Percentiles rank a stretch among this genome's conserved stretches.
phyloP scores from a whole-genome alignment of 768 basidiomycete species.

The Tylopilus rubrobrunneus region DNA sequence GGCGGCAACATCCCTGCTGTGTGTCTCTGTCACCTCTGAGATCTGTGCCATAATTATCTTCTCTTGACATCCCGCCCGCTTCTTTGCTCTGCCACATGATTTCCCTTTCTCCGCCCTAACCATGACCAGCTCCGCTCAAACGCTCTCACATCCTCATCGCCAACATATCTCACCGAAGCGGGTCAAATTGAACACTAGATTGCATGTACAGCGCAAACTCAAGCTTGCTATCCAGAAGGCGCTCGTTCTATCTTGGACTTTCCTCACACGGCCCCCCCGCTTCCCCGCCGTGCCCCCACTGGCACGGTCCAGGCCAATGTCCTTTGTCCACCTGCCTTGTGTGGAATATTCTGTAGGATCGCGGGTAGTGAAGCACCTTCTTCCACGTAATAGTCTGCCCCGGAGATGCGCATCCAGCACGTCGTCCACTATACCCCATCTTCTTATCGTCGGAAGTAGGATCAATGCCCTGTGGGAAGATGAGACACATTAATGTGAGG shows the following conservation, averaged over 20 bases:
- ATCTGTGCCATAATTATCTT: constrained; percentile 26
- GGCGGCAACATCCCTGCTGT: constrained; percentile 14
- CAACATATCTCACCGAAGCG: background rate
- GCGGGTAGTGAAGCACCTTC: background rate
- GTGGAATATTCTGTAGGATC: background rate
- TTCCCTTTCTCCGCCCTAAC: constrained; percentile 33
- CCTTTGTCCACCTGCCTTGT: background rate
- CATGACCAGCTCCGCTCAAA: constrained; percentile 34
- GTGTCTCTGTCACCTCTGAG: background rate
- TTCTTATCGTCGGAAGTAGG: no score
- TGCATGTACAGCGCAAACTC: background rate
- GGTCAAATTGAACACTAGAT: no score
- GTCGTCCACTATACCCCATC: background rate
- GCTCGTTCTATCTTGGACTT: background rate
- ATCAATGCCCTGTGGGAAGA: background rate
- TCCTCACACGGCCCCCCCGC: background rate
- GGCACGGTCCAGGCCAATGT: background rate
- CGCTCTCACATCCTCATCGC: no score
- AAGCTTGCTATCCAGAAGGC: no score
- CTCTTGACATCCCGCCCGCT: constrained; percentile 9
- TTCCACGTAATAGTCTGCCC: background rate
- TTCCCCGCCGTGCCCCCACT: background rate
- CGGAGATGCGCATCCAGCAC: no score
- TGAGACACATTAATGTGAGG: background rate
- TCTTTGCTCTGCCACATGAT: constrained; percentile 23